Conservation (phyloP, 164 flowering plant genomes). For the Saururus chinensis region DNA sequence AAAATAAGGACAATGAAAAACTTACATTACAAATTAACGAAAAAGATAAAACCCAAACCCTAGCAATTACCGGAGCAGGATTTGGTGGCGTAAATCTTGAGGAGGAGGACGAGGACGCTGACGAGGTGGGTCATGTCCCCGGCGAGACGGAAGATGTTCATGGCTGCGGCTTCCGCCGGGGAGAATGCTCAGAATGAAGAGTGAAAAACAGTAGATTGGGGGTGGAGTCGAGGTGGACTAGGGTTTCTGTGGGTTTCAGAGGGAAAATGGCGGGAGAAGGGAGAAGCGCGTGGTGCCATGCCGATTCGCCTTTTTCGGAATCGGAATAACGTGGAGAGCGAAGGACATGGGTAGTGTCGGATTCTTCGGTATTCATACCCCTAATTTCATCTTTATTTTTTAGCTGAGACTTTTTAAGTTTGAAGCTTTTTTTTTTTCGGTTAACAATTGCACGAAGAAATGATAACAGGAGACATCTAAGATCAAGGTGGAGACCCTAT, state of each 20-base stretch:
- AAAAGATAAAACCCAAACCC: not conserved
- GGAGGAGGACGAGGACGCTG: slow-evolving; percentile 68
- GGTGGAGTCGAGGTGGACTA: not conserved
- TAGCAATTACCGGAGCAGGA: slow-evolving; percentile 76
- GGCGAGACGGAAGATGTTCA: slow-evolving; percentile 76
- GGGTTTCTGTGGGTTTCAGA: not conserved
- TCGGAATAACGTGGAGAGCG: too few species aligned
- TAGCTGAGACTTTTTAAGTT: too few species aligned
- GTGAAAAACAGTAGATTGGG: not conserved
- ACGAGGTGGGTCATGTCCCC: slow-evolving; percentile 85
- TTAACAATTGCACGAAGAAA: too few species aligned
- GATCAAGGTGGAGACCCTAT: too few species aligned
- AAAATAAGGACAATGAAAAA: not conserved
- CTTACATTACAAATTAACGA: not conserved
- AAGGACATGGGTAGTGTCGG: too few species aligned
- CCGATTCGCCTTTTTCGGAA: too few species aligned
- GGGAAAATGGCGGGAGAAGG: not conserved
- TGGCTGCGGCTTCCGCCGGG: slow-evolving; percentile 14
- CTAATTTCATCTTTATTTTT: too few species aligned
- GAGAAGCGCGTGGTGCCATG: too few species aligned
- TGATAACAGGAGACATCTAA: too few species aligned
- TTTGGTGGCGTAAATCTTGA: slow-evolving; percentile 87
- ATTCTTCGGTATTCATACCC: too few species aligned
- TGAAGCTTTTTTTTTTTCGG: too few species aligned
- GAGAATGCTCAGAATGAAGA: not conserved